Base-by-base conservation (phyloP, 106 monocot genomes). In the Ottelia alismoides region DNA sequence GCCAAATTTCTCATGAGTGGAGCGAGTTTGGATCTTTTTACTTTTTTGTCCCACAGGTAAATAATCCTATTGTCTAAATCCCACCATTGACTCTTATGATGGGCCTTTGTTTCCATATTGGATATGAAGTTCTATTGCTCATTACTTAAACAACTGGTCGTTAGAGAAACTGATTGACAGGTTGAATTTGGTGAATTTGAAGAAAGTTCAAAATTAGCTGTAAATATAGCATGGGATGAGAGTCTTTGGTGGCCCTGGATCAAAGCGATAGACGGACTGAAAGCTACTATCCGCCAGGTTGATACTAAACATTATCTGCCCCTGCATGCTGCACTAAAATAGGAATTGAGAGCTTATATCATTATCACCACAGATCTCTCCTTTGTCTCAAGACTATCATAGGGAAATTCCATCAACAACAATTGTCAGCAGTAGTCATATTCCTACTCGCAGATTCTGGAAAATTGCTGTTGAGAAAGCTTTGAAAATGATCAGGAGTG, bases 131-230 rank as follows among this genome's bases (percentile, higher is more conserved):
- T n/a, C 40, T 56, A 51, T 27, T 73, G 60, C 48, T 55, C 53
- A 45, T 40, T 63, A 76, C 53, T 61, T 68, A 64, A 57, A 59
- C 23, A 4, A 31, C 29, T 16, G 51, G 58, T 51, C 57, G 53
- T 62, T 65, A 63, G 56, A 69, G 57, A n/a, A 55, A 55, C 60
- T 55, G 44, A 73, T 74, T 85, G 76, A 64, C 82, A 92, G 93
- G 88, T 94, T 62, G 93, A 94, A 65, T 73, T 88, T 49, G 60
- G 88, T 76, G 88, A 94, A 70, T 62, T 94, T 49, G 78, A 84
- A 69, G 81, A 76, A 55, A 53, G 84, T 58, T 94, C 81, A 20
- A 71, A 75, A 54, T 73, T 94, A 56, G 83, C 93, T 45, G 54
- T 71, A 52, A 94, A 77, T 31, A 78, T 94, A 57, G 88, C 88